Percentiles rank a stretch among this genome's conserved stretches.
Evolutionary conservation across 169 alveolate genomes (phyloP).

Genomic region (Plasmodium inui): DNA sequence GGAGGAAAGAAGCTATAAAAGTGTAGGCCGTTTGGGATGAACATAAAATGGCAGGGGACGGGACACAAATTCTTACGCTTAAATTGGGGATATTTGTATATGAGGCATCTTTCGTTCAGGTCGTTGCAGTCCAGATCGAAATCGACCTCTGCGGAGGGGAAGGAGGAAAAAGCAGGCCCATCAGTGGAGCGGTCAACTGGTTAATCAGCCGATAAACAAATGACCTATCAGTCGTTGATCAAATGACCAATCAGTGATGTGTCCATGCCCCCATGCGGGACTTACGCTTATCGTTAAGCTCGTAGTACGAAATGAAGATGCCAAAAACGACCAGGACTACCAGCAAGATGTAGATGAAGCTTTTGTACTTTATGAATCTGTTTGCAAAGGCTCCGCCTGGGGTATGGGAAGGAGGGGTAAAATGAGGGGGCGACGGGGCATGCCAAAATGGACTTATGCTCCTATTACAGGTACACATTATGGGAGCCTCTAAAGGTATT

Average conservation of each 20-base stretch:
- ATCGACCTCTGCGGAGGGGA: constrained; percentile 15
- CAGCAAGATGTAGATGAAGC: constrained; percentile 24
- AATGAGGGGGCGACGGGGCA: not conserved
- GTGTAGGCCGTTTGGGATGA: not conserved
- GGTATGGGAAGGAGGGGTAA: not conserved
- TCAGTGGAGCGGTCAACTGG: not conserved
- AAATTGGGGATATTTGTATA: constrained; percentile 37
- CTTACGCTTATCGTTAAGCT: constrained; percentile 14
- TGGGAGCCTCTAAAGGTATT: not conserved
- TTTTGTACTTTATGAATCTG: constrained; percentile 4
- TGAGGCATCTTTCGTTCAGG: constrained; percentile 33
- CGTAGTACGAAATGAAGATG: constrained; percentile 20
- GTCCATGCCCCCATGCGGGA: not conserved
- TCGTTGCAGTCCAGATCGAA: constrained; percentile 27
- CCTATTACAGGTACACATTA: not conserved
- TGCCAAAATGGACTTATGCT: not conserved
- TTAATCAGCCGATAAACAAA: too few relatives aligned
- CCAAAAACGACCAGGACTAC: not conserved
- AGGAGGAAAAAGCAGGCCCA: not conserved
- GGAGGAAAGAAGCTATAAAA: not conserved
- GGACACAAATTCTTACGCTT: constrained; percentile 29
- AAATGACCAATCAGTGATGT: not conserved
- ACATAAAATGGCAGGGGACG: not conserved
- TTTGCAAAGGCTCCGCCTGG: not conserved
- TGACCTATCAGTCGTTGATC: too few relatives aligned